These are phyloP conservation scores for Cutaneotrichosporon curvatum DNA, from an alignment of 1,284 basidiomycete genomes.

Conservation along the genomic window DNA sequence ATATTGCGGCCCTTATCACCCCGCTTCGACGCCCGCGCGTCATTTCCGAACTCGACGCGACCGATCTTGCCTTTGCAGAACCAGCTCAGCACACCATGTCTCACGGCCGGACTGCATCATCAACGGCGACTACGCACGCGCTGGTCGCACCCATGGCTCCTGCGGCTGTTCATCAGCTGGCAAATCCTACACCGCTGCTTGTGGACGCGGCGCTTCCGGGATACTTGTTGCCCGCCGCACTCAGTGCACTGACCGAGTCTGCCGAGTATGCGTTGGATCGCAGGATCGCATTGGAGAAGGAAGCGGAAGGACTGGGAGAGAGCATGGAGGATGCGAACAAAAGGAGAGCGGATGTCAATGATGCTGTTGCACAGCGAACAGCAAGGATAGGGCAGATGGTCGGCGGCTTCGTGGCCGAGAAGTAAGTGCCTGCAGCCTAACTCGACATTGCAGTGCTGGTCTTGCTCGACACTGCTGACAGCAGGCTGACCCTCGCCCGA, in stretches of 20 bases:
- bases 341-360: conserved; percentile 49
- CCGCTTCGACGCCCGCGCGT: neutral
- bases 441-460: neutral
- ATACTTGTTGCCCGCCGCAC: conserved; percentile 75
- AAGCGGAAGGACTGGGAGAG: conserved; percentile 17
- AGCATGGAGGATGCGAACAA: conserved; percentile 25
- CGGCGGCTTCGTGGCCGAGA: conserved; percentile 75
- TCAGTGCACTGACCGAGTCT: conserved; percentile 63
- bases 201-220: conserved; percentile 72
- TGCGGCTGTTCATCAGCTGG: conserved; percentile 36
- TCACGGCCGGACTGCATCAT: conserved; percentile 26
- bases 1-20: neutral
- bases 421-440: conserved; percentile 50
- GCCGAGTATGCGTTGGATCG: conserved; percentile 59
- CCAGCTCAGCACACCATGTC: conserved; percentile 40
- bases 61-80: too few species aligned
- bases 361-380: conserved; percentile 60
- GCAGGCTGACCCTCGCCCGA: conserved; percentile 68
- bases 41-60: too few species aligned
- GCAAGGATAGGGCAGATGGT: conserved; percentile 81
- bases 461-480: conserved; percentile 1
- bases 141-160: conserved; percentile 33
- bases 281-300: conserved; percentile 30
- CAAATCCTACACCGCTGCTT: conserved; percentile 43
- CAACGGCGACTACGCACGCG: conserved; percentile 26